phyloP scores from a whole-genome alignment of 2,329 filamentous ascomycete species.

The Xylariaceae sp. region DNA sequence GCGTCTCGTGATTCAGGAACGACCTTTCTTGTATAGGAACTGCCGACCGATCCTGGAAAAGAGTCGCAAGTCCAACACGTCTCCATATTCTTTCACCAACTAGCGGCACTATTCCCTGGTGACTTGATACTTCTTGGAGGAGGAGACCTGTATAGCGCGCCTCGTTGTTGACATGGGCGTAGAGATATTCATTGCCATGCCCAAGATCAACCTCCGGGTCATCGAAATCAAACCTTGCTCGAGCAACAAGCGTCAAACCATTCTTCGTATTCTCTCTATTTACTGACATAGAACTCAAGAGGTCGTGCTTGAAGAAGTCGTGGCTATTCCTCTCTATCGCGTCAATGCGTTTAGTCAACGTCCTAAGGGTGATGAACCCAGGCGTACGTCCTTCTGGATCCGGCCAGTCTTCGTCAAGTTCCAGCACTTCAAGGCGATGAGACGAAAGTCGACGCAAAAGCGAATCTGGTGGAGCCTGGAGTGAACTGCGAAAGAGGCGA shows the following conservation, averaged over 20 bases:
- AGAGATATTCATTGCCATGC: conserved; percentile 1
- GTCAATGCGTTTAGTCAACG: conserved; percentile 4
- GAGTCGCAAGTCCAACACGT: conserved; percentile 11
- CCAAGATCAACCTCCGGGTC: not conserved
- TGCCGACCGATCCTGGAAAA: conserved; percentile 10
- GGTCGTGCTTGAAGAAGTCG: conserved; percentile 7
- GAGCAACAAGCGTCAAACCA: not conserved
- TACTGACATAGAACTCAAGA: not conserved
- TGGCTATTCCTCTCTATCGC: conserved; percentile 1
- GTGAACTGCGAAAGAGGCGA: conserved; percentile 5
- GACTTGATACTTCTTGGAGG: not conserved
- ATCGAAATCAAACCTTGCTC: conserved; percentile 4
- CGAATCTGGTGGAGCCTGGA: not conserved
- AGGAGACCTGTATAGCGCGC: conserved; percentile 9
- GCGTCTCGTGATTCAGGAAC: too few relatives aligned
- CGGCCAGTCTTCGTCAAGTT: conserved; percentile 3
- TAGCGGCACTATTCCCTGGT: not conserved
- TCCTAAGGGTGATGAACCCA: conserved; percentile 9
- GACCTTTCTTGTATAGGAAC: conserved; percentile 3
- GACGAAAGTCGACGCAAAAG: conserved; percentile 4
- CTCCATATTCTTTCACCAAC: conserved; percentile 7
- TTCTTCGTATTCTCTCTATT: not conserved
- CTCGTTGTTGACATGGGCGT: conserved; percentile 10
- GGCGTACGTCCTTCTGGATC: conserved; percentile 1
- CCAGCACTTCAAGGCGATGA: not conserved